These are phyloP conservation scores for Psilocybe cubensis DNA, from an alignment of 768 basidiomycete species.

Conservation along the genomic window DNA sequence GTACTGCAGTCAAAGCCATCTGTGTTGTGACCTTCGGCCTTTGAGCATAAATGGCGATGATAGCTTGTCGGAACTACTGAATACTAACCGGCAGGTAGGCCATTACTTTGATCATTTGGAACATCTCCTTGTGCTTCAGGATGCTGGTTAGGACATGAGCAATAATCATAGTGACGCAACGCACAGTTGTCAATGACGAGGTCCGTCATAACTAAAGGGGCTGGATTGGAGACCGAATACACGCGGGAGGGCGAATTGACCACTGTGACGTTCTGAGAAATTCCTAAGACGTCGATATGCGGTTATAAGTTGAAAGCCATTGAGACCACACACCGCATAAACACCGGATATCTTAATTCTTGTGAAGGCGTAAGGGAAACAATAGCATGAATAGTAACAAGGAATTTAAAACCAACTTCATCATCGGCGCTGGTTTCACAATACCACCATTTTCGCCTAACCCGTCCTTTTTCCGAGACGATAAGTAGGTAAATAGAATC, in stretches of 20 bases:
- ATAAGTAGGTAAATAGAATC: neutral
- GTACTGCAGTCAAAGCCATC: slow-evolving; percentile 52
- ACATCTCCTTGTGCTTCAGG: slow-evolving; percentile 51
- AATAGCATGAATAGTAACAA: neutral
- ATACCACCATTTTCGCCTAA: slow-evolving; percentile 41
- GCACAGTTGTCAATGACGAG: slow-evolving; percentile 61
- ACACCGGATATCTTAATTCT: slow-evolving; percentile 44
- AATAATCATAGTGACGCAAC: slow-evolving; percentile 13
- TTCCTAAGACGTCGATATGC: neutral
- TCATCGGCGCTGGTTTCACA: slow-evolving; percentile 45
- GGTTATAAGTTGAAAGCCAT: slow-evolving; percentile 4
- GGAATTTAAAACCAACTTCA: slow-evolving; percentile 34
- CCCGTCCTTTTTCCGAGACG: slow-evolving; percentile 38
- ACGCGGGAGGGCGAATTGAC: slow-evolving; percentile 44
- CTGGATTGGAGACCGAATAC: slow-evolving; percentile 44
- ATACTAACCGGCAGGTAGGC: slow-evolving; percentile 41
- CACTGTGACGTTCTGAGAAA: slow-evolving; percentile 37
- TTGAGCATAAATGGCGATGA: neutral
- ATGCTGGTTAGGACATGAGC: neutral
- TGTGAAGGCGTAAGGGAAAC: neutral
- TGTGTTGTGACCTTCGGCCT: slow-evolving; percentile 43
- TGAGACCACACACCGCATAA: slow-evolving; percentile 31
- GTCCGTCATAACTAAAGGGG: slow-evolving; percentile 43
- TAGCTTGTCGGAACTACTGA: neutral
- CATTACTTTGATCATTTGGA: slow-evolving; percentile 54